Evolutionary conservation across 495 filamentous ascomycete genomes (phyloP).

Genomic region (Aspergillus bridgeri): DNA sequence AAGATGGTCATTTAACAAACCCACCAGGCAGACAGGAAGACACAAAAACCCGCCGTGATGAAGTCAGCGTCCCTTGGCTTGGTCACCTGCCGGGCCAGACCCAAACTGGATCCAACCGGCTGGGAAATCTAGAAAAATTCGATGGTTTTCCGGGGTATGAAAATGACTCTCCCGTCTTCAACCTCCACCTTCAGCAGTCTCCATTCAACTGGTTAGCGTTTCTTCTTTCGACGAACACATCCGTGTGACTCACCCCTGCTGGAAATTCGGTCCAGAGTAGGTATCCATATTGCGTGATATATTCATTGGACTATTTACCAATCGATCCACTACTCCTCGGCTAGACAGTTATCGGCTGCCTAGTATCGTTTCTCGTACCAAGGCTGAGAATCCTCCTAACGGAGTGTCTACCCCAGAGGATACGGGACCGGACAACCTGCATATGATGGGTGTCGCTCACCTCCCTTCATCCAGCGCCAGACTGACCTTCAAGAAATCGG

Average conservation of each 20-base stretch:
- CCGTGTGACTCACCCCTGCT: not conserved
- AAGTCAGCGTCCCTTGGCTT: not conserved
- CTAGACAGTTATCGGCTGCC: not conserved
- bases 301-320: not conserved
- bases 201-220: too few species aligned
- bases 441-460: not conserved
- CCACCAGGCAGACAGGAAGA: too few species aligned
- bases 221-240: too few species aligned
- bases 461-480: not conserved
- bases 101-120: not conserved
- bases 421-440: not conserved
- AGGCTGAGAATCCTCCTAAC: too few species aligned
- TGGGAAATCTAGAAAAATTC: not conserved
- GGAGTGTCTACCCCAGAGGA: not conserved
- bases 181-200: too few species aligned
- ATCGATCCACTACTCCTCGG: not conserved
- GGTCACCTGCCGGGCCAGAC: not conserved
- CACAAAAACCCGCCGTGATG: not conserved
- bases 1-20: too few species aligned
- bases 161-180: too few species aligned
- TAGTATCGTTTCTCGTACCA: not conserved
- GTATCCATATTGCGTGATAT: not conserved
- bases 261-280: not conserved
- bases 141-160: not conserved
- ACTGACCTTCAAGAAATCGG: slow-evolving; percentile 3